A percentile compares a stretch with the other conserved stretches of the same genome.
phyloP scores from a whole-genome alignment of 441 rosid species.

The Raphanus hybrid region DNA sequence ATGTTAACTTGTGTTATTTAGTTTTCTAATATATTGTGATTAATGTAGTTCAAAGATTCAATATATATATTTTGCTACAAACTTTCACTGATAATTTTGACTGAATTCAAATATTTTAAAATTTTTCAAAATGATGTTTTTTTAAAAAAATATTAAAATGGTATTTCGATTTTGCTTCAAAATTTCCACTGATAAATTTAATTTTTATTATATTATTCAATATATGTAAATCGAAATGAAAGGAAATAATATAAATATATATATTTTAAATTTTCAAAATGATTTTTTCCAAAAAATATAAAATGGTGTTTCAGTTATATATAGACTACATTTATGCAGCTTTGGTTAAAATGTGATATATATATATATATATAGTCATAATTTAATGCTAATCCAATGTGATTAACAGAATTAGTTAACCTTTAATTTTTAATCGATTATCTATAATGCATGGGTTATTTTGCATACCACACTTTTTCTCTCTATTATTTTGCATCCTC shows the following conservation, averaged over 20 bases:
- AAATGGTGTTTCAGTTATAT: not conserved
- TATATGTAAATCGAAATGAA: not conserved
- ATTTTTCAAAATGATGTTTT: not conserved
- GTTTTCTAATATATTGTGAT: too few species aligned
- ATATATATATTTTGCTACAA: not conserved
- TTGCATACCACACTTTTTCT: too few species aligned
- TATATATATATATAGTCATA: not conserved
- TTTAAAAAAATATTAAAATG: not conserved
- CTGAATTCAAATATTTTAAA: not conserved
- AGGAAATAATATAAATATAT: too few species aligned
- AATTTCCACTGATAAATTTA: not conserved
- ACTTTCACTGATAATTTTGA: not conserved
- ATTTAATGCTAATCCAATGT: not conserved
- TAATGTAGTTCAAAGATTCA: too few species aligned
- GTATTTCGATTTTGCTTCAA: not conserved
- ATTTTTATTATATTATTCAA: not conserved
- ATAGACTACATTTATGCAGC: slow-evolving; percentile 12
- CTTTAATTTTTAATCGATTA: not conserved
- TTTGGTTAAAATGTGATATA: not conserved
- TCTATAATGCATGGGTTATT: not conserved
- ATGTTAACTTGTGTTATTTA: too few species aligned
- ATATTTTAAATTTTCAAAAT: not conserved
- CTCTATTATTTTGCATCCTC: not conserved
- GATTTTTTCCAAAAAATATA: not conserved
- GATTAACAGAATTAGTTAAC: not conserved